phyloP scores from a whole-genome alignment of 1,284 basidiomycete species.

The Ceratobasidium sp. region DNA sequence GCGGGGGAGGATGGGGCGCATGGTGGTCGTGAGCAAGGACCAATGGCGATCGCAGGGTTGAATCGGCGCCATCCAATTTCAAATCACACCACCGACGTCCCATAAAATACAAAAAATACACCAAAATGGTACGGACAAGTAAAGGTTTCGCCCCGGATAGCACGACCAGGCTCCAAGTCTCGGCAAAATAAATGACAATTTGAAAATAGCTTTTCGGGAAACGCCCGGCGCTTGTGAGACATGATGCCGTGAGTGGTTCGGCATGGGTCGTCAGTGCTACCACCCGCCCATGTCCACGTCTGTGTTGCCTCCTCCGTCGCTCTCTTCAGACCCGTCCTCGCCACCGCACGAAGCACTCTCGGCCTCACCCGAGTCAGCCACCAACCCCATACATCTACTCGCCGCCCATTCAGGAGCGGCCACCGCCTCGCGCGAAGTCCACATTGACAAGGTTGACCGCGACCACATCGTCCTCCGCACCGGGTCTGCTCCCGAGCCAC shows the following conservation, averaged over 20 bases:
- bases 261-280: conserved; percentile 16
- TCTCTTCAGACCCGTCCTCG: background rate
- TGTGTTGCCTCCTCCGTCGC: conserved; percentile 3
- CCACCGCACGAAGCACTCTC: background rate
- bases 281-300: conserved; percentile 32
- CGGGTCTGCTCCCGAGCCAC: conserved; percentile 15
- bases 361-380: conserved; percentile 7
- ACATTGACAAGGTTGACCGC: conserved; percentile 29
- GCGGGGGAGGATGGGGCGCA: conserved; percentile 29
- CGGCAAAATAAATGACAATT: background rate
- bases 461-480: conserved; percentile 33
- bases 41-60: conserved; percentile 41
- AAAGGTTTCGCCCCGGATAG: background rate
- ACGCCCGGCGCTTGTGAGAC: conserved; percentile 22
- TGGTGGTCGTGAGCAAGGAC: conserved; percentile 17
- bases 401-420: conserved; percentile 16
- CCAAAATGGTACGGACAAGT: background rate
- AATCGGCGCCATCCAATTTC: conserved; percentile 18
- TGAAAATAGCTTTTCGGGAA: background rate
- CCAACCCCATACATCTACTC: conserved; percentile 33
- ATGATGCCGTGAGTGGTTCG: conserved; percentile 21
- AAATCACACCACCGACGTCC: background rate
- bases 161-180: background rate
- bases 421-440: conserved; percentile 36
- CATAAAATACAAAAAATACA: background rate